Percentiles rank a stretch among this genome's conserved stretches.
These are phyloP conservation scores for Solioccasus polychromus DNA, from an alignment of 768 basidiomycete species.

Conservation along the genomic window DNA sequence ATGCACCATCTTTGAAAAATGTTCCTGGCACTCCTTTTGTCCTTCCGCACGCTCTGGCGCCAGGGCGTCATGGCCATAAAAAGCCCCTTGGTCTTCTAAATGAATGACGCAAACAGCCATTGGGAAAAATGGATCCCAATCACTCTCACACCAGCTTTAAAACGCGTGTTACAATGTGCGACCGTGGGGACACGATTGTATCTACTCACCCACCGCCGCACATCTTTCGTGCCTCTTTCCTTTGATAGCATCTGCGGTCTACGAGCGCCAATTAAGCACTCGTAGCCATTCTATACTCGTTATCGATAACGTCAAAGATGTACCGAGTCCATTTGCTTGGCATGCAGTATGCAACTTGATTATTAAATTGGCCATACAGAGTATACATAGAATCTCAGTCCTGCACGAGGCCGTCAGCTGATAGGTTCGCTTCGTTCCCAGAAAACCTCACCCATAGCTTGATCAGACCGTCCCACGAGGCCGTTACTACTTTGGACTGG, in stretches of 20 bases:
- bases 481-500: constrained; percentile 95
- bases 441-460: constrained; percentile 89
- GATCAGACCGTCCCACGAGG: constrained; percentile 96
- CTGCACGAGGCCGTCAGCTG: constrained; percentile 19
- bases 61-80: constrained; percentile 1
- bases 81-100: not conserved
- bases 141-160: constrained; percentile 4
- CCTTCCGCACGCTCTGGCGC: not conserved
- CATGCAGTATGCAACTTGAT: not conserved
- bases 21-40: constrained; percentile 4
- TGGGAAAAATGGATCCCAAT: too few relatives aligned
- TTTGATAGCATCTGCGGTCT: not conserved
- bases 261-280: not conserved
- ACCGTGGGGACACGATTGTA: not conserved
- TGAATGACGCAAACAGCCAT: too few relatives aligned
- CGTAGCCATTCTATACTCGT: constrained; percentile 1
- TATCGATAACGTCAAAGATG: constrained; percentile 2
- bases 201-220: not conserved
- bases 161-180: constrained; percentile 4
- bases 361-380: constrained; percentile 11
- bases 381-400: constrained; percentile 24
- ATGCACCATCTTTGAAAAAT: too few relatives aligned
- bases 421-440: not conserved
- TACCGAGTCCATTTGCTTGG: not conserved
- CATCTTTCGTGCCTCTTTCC: constrained; percentile 1